Evolutionary conservation across 495 filamentous ascomycete species (phyloP).

Genomic region (Tuber indicum): DNA sequence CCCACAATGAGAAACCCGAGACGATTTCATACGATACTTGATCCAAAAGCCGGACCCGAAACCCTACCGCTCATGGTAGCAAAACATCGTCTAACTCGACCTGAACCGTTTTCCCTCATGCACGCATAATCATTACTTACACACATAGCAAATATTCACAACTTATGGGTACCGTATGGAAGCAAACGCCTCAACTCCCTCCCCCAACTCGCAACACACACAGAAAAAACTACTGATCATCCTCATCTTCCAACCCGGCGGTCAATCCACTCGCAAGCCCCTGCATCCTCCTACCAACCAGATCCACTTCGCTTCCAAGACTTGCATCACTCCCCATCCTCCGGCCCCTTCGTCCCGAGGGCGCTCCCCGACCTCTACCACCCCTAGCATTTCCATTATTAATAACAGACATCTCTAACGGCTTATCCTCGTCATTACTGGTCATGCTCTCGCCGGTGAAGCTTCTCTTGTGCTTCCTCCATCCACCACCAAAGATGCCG

Average conservation of each 20-base stretch:
- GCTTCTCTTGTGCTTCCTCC: conserved; percentile 28
- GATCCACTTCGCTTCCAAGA: conserved; percentile 74
- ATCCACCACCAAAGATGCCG: conserved; percentile 33
- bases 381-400: conserved; percentile 36
- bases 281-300: conserved; percentile 78
- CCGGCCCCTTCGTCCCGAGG: conserved; percentile 23
- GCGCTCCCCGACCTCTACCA: conserved; percentile 35
- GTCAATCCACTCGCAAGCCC: conserved; percentile 73
- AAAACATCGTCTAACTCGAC: neutral
- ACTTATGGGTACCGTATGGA: neutral
- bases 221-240: conserved; percentile 20
- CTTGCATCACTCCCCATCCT: conserved; percentile 60
- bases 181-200: neutral
- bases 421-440: conserved; percentile 32
- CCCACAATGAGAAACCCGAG: neutral
- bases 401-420: conserved; percentile 40
- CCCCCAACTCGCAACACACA: neutral
- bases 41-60: neutral
- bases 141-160: neutral
- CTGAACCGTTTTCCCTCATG: neutral
- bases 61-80: neutral
- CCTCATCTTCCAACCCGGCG: conserved; percentile 52
- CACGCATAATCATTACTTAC: neutral
- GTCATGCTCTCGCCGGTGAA: conserved; percentile 23
- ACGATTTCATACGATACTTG: neutral